phyloP scores from a whole-genome alignment of 208 protist species.

The Trypanosomatidae sp. region DNA sequence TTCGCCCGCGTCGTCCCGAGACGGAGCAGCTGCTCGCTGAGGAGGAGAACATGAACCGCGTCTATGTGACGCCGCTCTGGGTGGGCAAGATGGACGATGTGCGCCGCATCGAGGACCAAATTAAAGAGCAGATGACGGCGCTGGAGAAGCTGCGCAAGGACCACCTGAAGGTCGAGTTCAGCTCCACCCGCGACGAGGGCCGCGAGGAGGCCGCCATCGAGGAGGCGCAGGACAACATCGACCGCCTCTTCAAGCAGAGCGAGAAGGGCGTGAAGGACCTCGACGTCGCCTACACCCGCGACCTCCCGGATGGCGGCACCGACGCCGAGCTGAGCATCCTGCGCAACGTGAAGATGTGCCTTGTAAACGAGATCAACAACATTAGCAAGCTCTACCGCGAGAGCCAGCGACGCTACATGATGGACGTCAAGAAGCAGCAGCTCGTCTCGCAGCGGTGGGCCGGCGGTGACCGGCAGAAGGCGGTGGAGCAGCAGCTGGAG shows the following conservation, averaged over 20 bases:
- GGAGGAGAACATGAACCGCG: constrained; percentile 59
- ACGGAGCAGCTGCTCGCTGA: constrained; percentile 64
- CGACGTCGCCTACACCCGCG: constrained; percentile 64
- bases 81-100: constrained; percentile 87
- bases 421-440: constrained; percentile 91
- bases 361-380: constrained; percentile 86
- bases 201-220: constrained; percentile 86
- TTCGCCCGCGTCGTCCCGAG: constrained; percentile 58
- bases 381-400: constrained; percentile 90
- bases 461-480: constrained; percentile 77
- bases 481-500: constrained; percentile 86
- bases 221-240: constrained; percentile 70
- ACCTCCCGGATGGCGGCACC: constrained; percentile 83
- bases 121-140: constrained; percentile 67
- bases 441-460: constrained; percentile 82
- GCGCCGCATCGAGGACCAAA: constrained; percentile 55
- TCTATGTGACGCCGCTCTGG: constrained; percentile 80
- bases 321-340: constrained; percentile 89
- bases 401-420: constrained; percentile 91
- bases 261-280: constrained; percentile 78
- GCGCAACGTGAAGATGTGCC: constrained; percentile 92
- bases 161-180: constrained; percentile 91
- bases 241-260: constrained; percentile 85
- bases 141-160: constrained; percentile 78
- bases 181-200: constrained; percentile 75